Base-by-base conservation (phyloP, 768 basidiomycete genomes). In the Suillus occidentalis region DNA sequence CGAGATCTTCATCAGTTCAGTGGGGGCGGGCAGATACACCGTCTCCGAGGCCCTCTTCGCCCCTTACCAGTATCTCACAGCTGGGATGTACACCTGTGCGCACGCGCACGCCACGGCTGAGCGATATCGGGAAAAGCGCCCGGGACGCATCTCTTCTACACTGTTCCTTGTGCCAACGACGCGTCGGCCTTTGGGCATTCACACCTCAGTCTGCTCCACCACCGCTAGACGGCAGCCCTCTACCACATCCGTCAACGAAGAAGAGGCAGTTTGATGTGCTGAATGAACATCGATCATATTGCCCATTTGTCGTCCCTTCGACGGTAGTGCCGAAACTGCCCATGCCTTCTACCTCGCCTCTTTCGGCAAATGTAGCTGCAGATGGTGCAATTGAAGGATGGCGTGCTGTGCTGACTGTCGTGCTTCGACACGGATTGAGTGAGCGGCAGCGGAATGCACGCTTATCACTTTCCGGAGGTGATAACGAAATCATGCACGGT, bases 261-360 rank as follows among this genome's bases (percentile, higher is more conserved):
- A 69, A 71, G 49, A 78, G 91, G 61, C 84, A 84, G 25, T 86
- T 94, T 61, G 92, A 95, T 72, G 71, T 94, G 43, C 74, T 93
- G 56, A 89, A 87, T 70, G 92, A 95, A 74, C 93, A 94, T 72
- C 84, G 92, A 34, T 89, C 90, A 3, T 92, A 91, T 69, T 94
- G 93, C 68, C 92, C 92, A n/a, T 94, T 92, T 66, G 84, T 91
- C 36, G 87, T 89, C 42, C 83, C 84, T 16, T 90, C 90, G 8
- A 91, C 89, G 3, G 71, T 80, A 2, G 79, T 91, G 13, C 89
- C 89, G 5, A 84, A 86, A 3, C 73, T 87, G 10, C 83, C 86
- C 13, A 72, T 70, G 16, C 71, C 69, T 14, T 63, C 61, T 60
- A 18, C 59, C 43, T 69, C 79, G 22, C 77, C 78, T 45, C 67